Base-by-base conservation (phyloP, 176 grass and related monocot genomes). In the Oropetium thomaeum region DNA sequence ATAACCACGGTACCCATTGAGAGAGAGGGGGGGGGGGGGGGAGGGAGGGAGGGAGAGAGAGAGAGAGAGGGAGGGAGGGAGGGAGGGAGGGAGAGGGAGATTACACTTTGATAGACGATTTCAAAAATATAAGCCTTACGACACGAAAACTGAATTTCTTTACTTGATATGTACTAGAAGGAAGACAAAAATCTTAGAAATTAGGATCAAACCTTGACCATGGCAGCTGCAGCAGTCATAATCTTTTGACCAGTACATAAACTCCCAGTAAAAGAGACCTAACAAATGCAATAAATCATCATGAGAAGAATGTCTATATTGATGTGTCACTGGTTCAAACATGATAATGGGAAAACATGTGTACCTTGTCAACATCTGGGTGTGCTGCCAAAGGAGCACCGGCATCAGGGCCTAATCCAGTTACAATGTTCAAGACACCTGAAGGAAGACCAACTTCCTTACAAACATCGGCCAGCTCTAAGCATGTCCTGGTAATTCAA, bases 261-360 rank as follows among this genome's bases (percentile, higher is more conserved):
- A 74, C 96, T 99, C 75, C 96, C 96, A 58, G 96, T 99, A 78
- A 99, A 99, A 61, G 96, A 73, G 37, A 99, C 83, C 96, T 99
- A 85, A n/a, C n/a, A n/a, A 25, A 88, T 70, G 84, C 14, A 65
- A 74, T 41, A 76, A 71, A 51, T 8, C n/a, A 76, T 61, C 41
- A 28, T 63, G 17, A 54, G 28, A 77, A 12, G 13, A 82, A 81
- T 66, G 53, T 70, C 14, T 5, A 31, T 58, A 51, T 35, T 60
- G 52, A 73, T 38, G 13, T 49, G 20, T 51, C 19, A 12, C 49
- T 53, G 42, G 28, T 54, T 20, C 22, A 80, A 6, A 57, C 19
- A 14, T 70, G 33, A 39, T 26, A 16, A 39, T 64, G 37, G 37
- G 25, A 23, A 33, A 57, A 76, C 40, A 65, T 48, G 25, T 28